Conservation (phyloP, 2,329 filamentous ascomycete genomes). For the Ascosphaera aggregata region DNA sequence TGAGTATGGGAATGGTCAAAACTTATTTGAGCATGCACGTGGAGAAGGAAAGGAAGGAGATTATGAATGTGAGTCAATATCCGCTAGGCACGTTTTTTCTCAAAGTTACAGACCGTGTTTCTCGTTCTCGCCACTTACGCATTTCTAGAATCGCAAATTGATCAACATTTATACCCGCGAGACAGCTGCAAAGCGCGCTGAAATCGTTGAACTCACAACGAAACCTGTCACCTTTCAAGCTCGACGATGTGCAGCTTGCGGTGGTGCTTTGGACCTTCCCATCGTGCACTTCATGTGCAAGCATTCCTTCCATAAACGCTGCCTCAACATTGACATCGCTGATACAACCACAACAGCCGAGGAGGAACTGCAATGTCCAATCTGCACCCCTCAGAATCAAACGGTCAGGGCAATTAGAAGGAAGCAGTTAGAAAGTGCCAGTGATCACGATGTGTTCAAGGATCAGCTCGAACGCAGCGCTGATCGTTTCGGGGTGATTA, state of each 20-base stretch:
- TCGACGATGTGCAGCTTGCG: slow-evolving; percentile 67
- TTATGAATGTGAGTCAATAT: slow-evolving; percentile 29
- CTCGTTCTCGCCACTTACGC: slow-evolving; percentile 8
- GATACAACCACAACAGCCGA: slow-evolving; percentile 24
- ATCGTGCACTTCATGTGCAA: slow-evolving; percentile 94
- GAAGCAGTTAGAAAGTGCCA: slow-evolving; percentile 67
- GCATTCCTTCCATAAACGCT: slow-evolving; percentile 87
- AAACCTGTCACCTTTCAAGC: slow-evolving; percentile 82
- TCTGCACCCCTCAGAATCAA: slow-evolving; percentile 63
- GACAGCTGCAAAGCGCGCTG: slow-evolving; percentile 53
- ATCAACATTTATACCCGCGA: slow-evolving; percentile 68
- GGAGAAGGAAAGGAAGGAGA: slow-evolving; percentile 67
- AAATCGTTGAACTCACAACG: slow-evolving; percentile 51
- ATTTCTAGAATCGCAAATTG: slow-evolving; percentile 43
- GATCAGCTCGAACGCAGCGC: slow-evolving; percentile 53
- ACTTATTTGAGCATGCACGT: slow-evolving; percentile 78
- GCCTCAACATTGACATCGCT: slow-evolving; percentile 33
- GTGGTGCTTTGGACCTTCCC: slow-evolving; percentile 55
- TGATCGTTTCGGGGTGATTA: slow-evolving; percentile 73
- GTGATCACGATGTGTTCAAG: slow-evolving; percentile 72
- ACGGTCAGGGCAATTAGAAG: slow-evolving; percentile 71
- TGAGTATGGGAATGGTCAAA: slow-evolving; percentile 95
- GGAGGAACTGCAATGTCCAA: slow-evolving; percentile 54
- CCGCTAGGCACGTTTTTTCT: not conserved
- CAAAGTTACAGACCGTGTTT: no score